Conservation (phyloP, 2,329 filamentous ascomycete species). For the Penicillium sp. region DNA sequence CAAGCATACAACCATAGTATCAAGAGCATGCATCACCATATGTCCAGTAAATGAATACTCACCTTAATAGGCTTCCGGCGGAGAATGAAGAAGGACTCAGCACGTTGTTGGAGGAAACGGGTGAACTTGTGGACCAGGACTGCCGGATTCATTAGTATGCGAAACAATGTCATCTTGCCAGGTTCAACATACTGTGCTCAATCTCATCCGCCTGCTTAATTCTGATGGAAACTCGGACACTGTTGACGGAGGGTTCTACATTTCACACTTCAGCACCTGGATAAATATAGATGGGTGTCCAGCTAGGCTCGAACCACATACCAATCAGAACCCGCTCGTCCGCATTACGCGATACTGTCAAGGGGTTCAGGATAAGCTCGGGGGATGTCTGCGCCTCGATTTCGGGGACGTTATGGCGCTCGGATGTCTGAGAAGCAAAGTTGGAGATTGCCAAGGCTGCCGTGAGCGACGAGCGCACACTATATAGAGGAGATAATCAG, state of each 20-base stretch:
- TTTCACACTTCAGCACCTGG: neutral
- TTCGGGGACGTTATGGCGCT: slow-evolving; percentile 94
- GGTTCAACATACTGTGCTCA: slow-evolving; percentile 63
- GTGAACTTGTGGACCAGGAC: slow-evolving; percentile 97
- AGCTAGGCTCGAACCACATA: neutral
- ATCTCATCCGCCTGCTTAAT: slow-evolving; percentile 99
- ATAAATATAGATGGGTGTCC: neutral
- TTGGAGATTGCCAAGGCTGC: slow-evolving; percentile 92
- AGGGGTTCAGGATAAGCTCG: slow-evolving; percentile 87
- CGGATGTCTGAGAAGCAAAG: slow-evolving; percentile 94
- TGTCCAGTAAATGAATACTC: slow-evolving; percentile 23
- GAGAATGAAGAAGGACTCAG: slow-evolving; percentile 95
- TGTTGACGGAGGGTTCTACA: slow-evolving; percentile 81
- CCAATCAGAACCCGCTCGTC: slow-evolving; percentile 75
- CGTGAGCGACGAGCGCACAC: slow-evolving; percentile 90
- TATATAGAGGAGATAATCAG: neutral
- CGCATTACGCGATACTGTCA: slow-evolving; percentile 91
- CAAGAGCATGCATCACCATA: neutral
- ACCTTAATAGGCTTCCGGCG: slow-evolving; percentile 94
- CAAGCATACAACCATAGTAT: neutral
- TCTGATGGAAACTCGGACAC: slow-evolving; percentile 93
- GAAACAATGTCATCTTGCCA: too few relatives aligned
- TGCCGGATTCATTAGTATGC: neutral
- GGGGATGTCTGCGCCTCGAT: slow-evolving; percentile 91
- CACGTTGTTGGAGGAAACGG: slow-evolving; percentile 90